phyloP scores from a whole-genome alignment of 768 basidiomycete species.

The Kondoa subrosea region DNA sequence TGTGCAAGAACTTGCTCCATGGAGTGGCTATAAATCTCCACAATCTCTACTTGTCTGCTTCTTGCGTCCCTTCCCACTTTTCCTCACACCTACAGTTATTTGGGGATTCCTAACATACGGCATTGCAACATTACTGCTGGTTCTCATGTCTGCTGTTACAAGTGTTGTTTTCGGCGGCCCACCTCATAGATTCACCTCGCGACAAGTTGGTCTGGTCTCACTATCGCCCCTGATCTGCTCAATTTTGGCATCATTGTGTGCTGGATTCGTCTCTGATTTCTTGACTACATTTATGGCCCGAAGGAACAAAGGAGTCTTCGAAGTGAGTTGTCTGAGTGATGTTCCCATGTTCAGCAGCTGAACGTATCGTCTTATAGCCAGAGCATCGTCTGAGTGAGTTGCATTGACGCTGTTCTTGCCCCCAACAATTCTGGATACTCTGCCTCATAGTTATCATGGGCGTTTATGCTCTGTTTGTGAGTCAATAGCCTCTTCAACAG shows the following conservation, averaged over 20 bases:
- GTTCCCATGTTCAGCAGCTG: no score
- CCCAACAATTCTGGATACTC: no score
- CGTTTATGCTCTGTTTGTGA: no score
- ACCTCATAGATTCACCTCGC: background rate
- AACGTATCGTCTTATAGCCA: no score
- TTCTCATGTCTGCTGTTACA: constrained; percentile 1
- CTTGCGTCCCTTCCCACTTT: constrained; percentile 6
- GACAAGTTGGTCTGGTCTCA: constrained; percentile 3
- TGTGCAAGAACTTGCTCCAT: background rate
- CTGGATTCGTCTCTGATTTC: constrained; percentile 3
- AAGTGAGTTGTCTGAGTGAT: no score
- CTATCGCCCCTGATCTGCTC: constrained; percentile 1
- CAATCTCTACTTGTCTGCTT: constrained; percentile 2
- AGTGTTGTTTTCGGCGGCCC: background rate
- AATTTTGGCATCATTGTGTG: background rate
- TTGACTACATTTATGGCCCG: constrained; percentile 6
- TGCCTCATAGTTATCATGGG: constrained; percentile 8
- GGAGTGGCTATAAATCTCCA: background rate
- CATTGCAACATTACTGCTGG: constrained; percentile 1
- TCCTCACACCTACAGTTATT: background rate
- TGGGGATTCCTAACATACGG: constrained; percentile 6
- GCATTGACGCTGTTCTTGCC: no score
- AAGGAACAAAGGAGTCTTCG: constrained; percentile 7
- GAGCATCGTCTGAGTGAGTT: background rate
- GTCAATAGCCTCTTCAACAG: background rate